Conservation (phyloP, 2,329 filamentous ascomycete species). For the Neofusicoccum cordaticola region DNA sequence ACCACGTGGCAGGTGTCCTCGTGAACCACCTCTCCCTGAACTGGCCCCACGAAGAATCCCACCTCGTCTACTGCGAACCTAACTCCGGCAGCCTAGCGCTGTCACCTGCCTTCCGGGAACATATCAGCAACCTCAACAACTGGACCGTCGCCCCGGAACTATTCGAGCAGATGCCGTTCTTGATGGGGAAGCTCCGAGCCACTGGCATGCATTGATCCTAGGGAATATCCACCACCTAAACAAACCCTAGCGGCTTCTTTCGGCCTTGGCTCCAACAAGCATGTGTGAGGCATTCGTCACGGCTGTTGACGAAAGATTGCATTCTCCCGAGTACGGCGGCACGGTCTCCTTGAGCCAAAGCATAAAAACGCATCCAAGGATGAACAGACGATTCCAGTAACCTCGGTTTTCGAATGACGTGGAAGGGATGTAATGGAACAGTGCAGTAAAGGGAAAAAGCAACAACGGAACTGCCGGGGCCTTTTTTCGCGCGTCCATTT, state of each 20-base stretch:
- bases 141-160: conserved; percentile 25
- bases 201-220: conserved; percentile 5
- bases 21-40: conserved; percentile 4
- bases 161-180: conserved; percentile 24
- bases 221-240: not conserved
- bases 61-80: conserved; percentile 9
- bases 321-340: not conserved
- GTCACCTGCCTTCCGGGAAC: conserved; percentile 23
- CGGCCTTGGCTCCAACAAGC: not conserved
- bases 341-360: not conserved
- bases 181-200: conserved; percentile 9
- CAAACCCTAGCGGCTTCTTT: not conserved
- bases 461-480: not conserved
- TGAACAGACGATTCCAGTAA: not conserved
- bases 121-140: conserved; percentile 29
- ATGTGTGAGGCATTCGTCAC: not conserved
- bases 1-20: conserved; percentile 10
- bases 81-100: conserved; percentile 4
- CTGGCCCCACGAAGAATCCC: conserved; percentile 14
- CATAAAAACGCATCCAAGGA: not conserved
- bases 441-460: not conserved
- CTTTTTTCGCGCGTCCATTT: not conserved
- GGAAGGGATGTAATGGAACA: not conserved
- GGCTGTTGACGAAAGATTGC: not conserved
- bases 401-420: not conserved